Conservation (phyloP, 2,329 filamentous ascomycete genomes). For the Pseudogymnoascus sp. region DNA sequence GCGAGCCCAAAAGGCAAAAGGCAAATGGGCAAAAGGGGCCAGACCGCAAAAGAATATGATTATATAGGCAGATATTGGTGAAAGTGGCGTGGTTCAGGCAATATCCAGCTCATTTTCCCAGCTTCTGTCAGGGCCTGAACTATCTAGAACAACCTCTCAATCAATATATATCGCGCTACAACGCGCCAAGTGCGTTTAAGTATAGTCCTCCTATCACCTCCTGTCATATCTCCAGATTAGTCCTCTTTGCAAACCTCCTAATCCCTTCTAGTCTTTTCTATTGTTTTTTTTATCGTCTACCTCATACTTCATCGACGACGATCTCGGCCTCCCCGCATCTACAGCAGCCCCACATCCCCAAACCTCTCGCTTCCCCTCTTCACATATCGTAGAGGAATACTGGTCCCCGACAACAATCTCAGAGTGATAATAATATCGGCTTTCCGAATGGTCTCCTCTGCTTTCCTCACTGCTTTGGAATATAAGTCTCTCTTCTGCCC, state of each 20-base stretch:
- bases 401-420: conserved; percentile 20
- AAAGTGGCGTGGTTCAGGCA: conserved; percentile 6
- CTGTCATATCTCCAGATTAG: neutral
- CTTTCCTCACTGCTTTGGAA: conserved; percentile 19
- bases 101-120: neutral
- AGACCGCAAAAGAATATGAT: neutral
- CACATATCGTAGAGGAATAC: conserved; percentile 24
- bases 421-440: conserved; percentile 23
- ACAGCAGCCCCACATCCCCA: conserved; percentile 10
- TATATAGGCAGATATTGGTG: neutral
- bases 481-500: conserved; percentile 23
- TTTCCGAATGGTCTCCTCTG: conserved; percentile 19
- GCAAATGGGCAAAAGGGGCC: neutral
- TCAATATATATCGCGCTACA: neutral
- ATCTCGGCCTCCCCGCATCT: neutral
- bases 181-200: neutral
- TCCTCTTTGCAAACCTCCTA: neutral
- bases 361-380: conserved; percentile 26
- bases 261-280: neutral
- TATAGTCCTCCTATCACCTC: neutral
- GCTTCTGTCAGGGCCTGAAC: neutral
- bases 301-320: conserved; percentile 1
- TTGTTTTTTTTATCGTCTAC: neutral
- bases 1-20: neutral
- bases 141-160: neutral